Evolutionary conservation across 768 basidiomycete species (phyloP).

Genomic region (Trametes cinnabarina): DNA sequence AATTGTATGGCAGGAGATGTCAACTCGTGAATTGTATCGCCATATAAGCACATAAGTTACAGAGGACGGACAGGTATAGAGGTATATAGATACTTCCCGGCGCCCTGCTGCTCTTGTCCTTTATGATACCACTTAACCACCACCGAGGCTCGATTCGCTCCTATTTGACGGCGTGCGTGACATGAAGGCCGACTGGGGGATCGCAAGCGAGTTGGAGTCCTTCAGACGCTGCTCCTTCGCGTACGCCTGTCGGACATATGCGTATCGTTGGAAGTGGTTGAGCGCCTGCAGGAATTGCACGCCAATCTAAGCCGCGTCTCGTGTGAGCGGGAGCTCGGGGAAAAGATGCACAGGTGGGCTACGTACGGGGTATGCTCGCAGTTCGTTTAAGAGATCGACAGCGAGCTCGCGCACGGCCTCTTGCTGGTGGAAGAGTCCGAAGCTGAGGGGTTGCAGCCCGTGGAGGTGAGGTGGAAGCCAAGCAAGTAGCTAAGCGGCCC

Average conservation of each 20-base stretch:
- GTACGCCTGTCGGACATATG: constrained; percentile 81
- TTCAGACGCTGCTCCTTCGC: constrained; percentile 47
- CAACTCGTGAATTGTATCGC: too few species aligned
- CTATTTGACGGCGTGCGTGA: constrained; percentile 45
- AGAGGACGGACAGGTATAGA: not conserved
- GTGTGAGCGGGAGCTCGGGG: not conserved
- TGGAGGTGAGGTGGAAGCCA: constrained; percentile 71
- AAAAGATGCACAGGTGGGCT: constrained; percentile 4
- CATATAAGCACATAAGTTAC: not conserved
- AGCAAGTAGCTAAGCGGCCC: constrained; percentile 67
- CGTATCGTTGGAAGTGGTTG: constrained; percentile 87
- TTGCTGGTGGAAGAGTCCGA: constrained; percentile 88
- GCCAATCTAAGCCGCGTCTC: constrained; percentile 55
- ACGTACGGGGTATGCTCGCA: constrained; percentile 74
- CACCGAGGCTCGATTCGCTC: constrained; percentile 44
- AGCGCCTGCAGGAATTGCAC: constrained; percentile 72
- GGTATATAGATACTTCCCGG: not conserved
- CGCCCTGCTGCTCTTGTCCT: too few species aligned
- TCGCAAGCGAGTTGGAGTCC: constrained; percentile 37
- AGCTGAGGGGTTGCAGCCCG: constrained; percentile 82
- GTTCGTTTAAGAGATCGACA: constrained; percentile 78
- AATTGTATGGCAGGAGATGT: too few species aligned
- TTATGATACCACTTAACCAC: constrained; percentile 5
- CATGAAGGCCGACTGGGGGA: constrained; percentile 30
- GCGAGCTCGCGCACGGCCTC: constrained; percentile 74